phyloP scores from a whole-genome alignment of 306 rosid species.

The Amphicarpaea edgeworthii region DNA sequence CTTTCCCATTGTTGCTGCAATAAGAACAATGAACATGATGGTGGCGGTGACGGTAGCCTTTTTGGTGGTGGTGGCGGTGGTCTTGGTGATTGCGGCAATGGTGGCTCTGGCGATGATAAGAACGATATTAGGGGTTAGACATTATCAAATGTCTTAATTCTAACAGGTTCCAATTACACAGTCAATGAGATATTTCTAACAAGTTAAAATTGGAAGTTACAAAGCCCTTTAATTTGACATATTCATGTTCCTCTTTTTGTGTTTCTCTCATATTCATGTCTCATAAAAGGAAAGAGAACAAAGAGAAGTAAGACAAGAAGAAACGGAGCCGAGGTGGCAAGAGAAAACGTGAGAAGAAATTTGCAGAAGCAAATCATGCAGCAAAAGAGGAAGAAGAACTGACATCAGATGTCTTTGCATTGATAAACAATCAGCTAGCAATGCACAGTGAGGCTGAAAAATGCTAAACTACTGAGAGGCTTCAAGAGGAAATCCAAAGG shows the following conservation, averaged over 20 bases:
- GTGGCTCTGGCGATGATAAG: too few species aligned
- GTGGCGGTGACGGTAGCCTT: too few species aligned
- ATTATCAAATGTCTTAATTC: too few species aligned
- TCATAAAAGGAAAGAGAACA: slow-evolving; percentile 52
- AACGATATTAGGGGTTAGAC: too few species aligned
- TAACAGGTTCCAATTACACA: background rate
- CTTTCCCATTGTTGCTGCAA: too few species aligned
- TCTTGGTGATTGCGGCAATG: too few species aligned
- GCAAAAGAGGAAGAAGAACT: slow-evolving; percentile 72
- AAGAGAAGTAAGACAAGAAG: slow-evolving; percentile 55
- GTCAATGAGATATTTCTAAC: slow-evolving; percentile 24
- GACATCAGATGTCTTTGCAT: slow-evolving; percentile 71
- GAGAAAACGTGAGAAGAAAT: slow-evolving; percentile 88
- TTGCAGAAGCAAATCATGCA: slow-evolving; percentile 65
- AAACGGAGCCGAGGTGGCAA: slow-evolving; percentile 91
- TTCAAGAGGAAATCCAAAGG: too few species aligned
- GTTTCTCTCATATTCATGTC: slow-evolving; percentile 35
- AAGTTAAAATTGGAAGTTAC: slow-evolving; percentile 15
- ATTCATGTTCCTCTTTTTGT: background rate
- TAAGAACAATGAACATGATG: too few species aligned
- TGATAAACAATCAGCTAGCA: slow-evolving; percentile 84
- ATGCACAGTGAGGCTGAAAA: slow-evolving; percentile 65
- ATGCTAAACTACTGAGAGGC: too few species aligned
- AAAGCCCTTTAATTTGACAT: slow-evolving; percentile 17
- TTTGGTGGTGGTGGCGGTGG: too few species aligned